phyloP scores from a whole-genome alignment of 805 yeast species.

The Grigorovia jiainica region DNA sequence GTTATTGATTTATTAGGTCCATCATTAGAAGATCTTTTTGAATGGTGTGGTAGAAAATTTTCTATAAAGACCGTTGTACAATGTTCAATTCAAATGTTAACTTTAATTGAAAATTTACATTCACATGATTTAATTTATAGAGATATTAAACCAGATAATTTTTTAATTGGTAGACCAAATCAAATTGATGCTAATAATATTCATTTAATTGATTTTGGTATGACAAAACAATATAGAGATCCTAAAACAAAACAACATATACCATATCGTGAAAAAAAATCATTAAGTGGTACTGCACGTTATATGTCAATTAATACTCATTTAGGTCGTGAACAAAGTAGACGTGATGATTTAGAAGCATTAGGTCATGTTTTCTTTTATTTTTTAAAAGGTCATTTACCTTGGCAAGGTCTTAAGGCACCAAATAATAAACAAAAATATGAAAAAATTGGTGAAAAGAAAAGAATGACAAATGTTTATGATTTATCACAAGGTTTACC shows the following conservation, averaged over 20 bases:
- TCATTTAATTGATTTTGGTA: slow-evolving; percentile 92
- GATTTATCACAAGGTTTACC: slow-evolving; percentile 89
- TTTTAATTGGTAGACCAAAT: slow-evolving; percentile 85
- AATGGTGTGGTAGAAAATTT: slow-evolving; percentile 95
- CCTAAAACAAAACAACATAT: slow-evolving; percentile 93
- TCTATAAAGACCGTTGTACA: slow-evolving; percentile 83
- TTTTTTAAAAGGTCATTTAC: slow-evolving; percentile 85
- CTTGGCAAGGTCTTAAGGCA: slow-evolving; percentile 99
- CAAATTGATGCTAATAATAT: slow-evolving; percentile 77
- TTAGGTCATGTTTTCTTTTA: slow-evolving; percentile 95
- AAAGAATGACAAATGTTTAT: slow-evolving; percentile 77
- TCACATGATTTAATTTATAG: slow-evolving; percentile 86
- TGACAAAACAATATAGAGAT: slow-evolving; percentile 97
- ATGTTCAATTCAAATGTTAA: slow-evolving; percentile 91
- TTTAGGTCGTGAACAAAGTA: slow-evolving; percentile 90
- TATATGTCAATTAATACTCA: slow-evolving; percentile 98
- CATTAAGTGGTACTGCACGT: slow-evolving; percentile 95
- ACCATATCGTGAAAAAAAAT: slow-evolving; percentile 93
- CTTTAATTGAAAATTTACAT: slow-evolving; percentile 79
- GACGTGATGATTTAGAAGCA: slow-evolving; percentile 94
- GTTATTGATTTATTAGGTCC: slow-evolving; percentile 95
- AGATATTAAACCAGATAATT: slow-evolving; percentile 96
- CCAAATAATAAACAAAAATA: slow-evolving; percentile 96
- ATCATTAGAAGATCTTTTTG: slow-evolving; percentile 89
- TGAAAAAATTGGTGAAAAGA: slow-evolving; percentile 95